Base-by-base conservation (phyloP, 352 stramenopile species). In the Globisporangium orthogonon region DNA sequence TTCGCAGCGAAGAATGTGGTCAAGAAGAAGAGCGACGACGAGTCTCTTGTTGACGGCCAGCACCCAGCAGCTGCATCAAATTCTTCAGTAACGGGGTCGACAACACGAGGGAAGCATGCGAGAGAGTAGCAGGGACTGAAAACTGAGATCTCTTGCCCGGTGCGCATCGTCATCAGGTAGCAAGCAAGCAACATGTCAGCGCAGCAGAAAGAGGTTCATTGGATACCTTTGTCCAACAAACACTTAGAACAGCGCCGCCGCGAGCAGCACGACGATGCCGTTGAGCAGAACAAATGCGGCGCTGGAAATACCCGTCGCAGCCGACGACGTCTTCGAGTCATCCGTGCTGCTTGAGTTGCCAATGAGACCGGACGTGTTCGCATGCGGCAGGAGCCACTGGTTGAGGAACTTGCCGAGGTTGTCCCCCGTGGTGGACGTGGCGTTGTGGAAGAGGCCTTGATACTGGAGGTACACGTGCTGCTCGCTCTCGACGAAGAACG, bases 1-100 rank as follows among this genome's bases (percentile, higher is more conserved):
- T 84, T 83, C 7, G 80, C 80, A 9, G 69, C 58, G n/a, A 83
- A 78, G 46, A 78, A 84, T 51, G 69, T 71, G 18, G 76, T 74
- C 37, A 70, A 71, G 49, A 62, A 44, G 23, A 66, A 59, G 31
- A 66, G 56, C 45, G 61, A 63, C 35, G 61, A 61, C 10, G 28
- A 29, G 5, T 57, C 52, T 3, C 35, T 57, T 15, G 17, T n/a
- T 17, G 6, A 4, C 17, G 41, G 41, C 1, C 9, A 7, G 3
- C 11, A 5, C 7, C 17, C n/a, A 7, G 41, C 17, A 29, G 7
- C 41, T 23, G 3, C 44, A 28, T 28, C 44, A 18, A 29, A 6
- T 28, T 11, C 44, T 7, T 23, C 44, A 4, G 10, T 18, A 9
- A 2, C 5, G 18, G 17, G 17, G 13, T 1, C 43, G 28, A 13